Percentiles rank a stretch among this genome's conserved stretches.
Evolutionary conservation across 345 rosid genomes (phyloP).

Genomic region (Firmiana major): DNA sequence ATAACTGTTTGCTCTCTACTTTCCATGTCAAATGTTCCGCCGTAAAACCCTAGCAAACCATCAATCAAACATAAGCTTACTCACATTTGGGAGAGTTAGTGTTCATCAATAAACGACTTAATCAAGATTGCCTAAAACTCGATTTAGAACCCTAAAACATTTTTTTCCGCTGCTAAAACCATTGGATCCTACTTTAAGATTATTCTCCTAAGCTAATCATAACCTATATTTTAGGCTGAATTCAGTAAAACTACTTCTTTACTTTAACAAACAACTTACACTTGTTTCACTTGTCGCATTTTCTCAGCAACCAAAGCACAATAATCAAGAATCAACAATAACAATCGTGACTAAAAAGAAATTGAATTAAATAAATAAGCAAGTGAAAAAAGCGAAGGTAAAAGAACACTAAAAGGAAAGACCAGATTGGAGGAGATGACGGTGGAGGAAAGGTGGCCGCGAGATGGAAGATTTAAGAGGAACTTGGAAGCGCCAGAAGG

Average conservation of each 20-base stretch:
- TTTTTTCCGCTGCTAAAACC: background rate
- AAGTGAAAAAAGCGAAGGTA: no score
- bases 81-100: background rate
- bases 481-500: constrained; percentile 42
- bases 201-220: background rate
- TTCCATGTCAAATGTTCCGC: background rate
- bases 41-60: background rate
- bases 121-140: background rate
- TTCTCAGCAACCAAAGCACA: background rate
- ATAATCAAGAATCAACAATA: background rate
- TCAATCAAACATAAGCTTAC: background rate
- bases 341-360: background rate
- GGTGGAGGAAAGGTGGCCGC: constrained; percentile 73
- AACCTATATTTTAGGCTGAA: background rate
- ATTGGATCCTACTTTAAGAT: background rate
- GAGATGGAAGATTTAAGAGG: constrained; percentile 78
- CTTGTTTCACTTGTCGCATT: background rate
- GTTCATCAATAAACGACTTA: background rate
- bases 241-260: background rate
- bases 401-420: background rate
- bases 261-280: background rate
- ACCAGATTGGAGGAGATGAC: constrained; percentile 73
- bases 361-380: background rate
- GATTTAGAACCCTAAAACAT: background rate
- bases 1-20: background rate